Conservation (phyloP, 2,329 filamentous ascomycete genomes). For the Ophiocordyceps robertsii region DNA sequence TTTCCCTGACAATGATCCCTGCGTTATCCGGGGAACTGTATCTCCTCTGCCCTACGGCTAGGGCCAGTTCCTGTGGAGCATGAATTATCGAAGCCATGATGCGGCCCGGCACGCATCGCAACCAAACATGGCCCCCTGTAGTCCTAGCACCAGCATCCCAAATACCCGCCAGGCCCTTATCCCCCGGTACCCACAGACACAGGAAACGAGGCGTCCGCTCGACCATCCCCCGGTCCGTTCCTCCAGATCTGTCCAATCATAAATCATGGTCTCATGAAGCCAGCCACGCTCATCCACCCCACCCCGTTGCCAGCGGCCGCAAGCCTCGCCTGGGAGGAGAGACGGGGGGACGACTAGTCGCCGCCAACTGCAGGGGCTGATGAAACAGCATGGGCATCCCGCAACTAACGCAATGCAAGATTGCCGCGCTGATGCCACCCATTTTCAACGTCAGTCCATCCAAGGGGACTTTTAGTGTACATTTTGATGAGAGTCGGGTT, state of each 20-base stretch:
- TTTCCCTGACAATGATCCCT: conserved; percentile 3
- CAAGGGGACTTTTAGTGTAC: too few relatives aligned
- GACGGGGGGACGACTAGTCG: conserved; percentile 11
- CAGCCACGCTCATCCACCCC: conserved; percentile 15
- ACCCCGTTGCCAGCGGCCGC: conserved; percentile 12
- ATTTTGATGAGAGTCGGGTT: too few relatives aligned
- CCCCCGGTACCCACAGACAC: conserved; percentile 12
- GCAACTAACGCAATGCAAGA: conserved; percentile 20
- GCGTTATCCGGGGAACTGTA: not conserved
- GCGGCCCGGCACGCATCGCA: not conserved
- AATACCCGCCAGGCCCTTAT: too few relatives aligned
- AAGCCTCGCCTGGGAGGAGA: conserved; percentile 11
- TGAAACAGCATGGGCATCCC: conserved; percentile 23
- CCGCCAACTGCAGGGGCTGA: conserved; percentile 10
- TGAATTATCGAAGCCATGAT: too few relatives aligned
- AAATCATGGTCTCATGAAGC: conserved; percentile 34
- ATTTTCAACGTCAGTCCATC: conserved; percentile 15
- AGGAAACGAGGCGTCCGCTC: conserved; percentile 27
- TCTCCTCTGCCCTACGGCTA: too few relatives aligned
- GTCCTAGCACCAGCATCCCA: conserved; percentile 3
- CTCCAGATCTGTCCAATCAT: conserved; percentile 35
- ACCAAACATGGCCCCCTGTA: conserved; percentile 7
- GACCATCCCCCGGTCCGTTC: conserved; percentile 12
- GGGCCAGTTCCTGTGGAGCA: not conserved
- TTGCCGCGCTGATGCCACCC: conserved; percentile 17